phyloP scores from a whole-genome alignment of 495 filamentous ascomycete genomes.

The Neurospora sp. region DNA sequence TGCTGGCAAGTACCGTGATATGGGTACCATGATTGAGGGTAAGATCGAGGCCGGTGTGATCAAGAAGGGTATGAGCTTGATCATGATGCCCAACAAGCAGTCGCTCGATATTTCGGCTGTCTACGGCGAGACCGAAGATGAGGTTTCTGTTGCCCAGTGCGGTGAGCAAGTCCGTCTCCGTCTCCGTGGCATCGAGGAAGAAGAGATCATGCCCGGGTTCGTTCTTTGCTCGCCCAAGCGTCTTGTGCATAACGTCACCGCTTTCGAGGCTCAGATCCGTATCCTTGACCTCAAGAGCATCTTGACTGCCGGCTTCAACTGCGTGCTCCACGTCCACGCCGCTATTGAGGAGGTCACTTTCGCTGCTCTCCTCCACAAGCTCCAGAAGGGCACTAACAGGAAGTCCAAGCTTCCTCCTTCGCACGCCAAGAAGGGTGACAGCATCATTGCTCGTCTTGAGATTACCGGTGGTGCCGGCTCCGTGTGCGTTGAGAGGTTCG shows the following conservation, averaged over 20 bases:
- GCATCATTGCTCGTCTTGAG: slow-evolving; percentile 86
- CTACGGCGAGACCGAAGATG: slow-evolving; percentile 95
- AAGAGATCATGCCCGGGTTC: slow-evolving; percentile 92
- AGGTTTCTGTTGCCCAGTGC: slow-evolving; percentile 65
- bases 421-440: slow-evolving; percentile 85
- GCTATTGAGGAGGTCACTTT: slow-evolving; percentile 96
- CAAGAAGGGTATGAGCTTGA: slow-evolving; percentile 70
- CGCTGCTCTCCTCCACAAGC: slow-evolving; percentile 74
- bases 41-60: slow-evolving; percentile 88
- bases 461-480: slow-evolving; percentile 72
- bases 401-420: slow-evolving; percentile 88
- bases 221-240: slow-evolving; percentile 89
- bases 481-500: slow-evolving; percentile 87
- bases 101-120: slow-evolving; percentile 68
- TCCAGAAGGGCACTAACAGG: slow-evolving; percentile 90
- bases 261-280: slow-evolving; percentile 94
- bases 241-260: slow-evolving; percentile 76
- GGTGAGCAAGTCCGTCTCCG: slow-evolving; percentile 93
- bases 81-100: slow-evolving; percentile 93
- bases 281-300: slow-evolving; percentile 95
- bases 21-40: slow-evolving; percentile 96
- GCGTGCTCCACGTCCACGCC: slow-evolving; percentile 83
- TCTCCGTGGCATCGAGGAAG: slow-evolving; percentile 89
- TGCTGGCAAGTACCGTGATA: slow-evolving; percentile 87
- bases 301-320: slow-evolving; percentile 68